These are phyloP conservation scores for Debaryomycetaceae sp. DNA, from an alignment of 1,139 yeast species.

Conservation along the genomic window DNA sequence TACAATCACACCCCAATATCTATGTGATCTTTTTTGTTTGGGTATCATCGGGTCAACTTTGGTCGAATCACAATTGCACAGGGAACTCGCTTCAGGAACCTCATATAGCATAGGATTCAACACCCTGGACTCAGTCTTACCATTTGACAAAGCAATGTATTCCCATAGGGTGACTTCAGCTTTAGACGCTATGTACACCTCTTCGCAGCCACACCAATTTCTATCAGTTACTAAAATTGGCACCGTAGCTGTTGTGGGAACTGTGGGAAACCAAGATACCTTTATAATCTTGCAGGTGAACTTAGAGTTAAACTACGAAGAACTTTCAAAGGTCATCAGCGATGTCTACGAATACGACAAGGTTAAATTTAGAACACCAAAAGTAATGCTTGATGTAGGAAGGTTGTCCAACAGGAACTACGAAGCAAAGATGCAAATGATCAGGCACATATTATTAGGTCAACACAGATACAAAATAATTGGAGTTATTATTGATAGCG, in stretches of 20 bases:
- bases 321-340: conserved; percentile 14
- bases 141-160: conserved; percentile 21
- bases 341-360: conserved; percentile 18
- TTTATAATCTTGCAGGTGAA: conserved; percentile 32
- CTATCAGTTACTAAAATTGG: conserved; percentile 43
- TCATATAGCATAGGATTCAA: conserved; percentile 44
- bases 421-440: conserved; percentile 11
- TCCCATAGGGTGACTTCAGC: conserved; percentile 28
- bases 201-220: conserved; percentile 39
- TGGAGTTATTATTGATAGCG: conserved; percentile 41
- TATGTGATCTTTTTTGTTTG: conserved; percentile 39
- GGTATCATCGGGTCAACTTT: conserved; percentile 35
- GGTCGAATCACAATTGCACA: conserved; percentile 43
- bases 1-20: conserved; percentile 45
- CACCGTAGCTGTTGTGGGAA: conserved; percentile 42
- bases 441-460: conserved; percentile 12
- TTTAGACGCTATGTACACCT: conserved; percentile 39
- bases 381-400: conserved; percentile 31
- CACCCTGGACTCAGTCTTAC: conserved; percentile 19
- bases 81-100: conserved; percentile 45
- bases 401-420: conserved; percentile 16
- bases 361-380: conserved; percentile 14
- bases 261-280: conserved; percentile 44
- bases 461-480: conserved; percentile 16
- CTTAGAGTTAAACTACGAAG: conserved; percentile 11